phyloP scores from a whole-genome alignment of 495 filamentous ascomycete species.

The Penicillium soppii region DNA sequence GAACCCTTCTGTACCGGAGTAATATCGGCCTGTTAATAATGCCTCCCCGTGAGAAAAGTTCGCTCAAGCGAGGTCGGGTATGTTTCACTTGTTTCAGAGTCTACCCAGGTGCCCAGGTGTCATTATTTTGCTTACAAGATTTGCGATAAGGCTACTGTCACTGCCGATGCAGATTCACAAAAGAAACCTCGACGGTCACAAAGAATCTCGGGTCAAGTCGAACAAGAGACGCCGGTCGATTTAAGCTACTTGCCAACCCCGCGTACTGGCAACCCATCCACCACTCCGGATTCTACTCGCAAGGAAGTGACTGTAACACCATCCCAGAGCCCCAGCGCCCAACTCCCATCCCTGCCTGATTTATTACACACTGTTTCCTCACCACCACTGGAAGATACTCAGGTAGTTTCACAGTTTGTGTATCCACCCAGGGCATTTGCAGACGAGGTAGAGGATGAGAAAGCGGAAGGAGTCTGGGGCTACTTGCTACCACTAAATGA shows the following conservation, averaged over 20 bases:
- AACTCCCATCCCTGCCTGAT: constrained; percentile 53
- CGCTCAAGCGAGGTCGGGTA: constrained; percentile 54
- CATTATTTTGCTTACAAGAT: constrained; percentile 17
- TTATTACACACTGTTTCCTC: constrained; percentile 68
- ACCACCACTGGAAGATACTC: constrained; percentile 58
- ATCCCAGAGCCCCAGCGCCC: constrained; percentile 60
- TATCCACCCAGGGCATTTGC: constrained; percentile 72
- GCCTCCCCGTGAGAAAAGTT: constrained; percentile 53
- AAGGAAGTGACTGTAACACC: constrained; percentile 75
- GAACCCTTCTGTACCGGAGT: constrained; percentile 2
- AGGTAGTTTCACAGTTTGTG: constrained; percentile 74
- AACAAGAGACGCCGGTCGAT: constrained; percentile 58
- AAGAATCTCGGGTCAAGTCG: constrained; percentile 52
- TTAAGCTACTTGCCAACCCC: constrained; percentile 80
- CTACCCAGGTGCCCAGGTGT: too few relatives aligned
- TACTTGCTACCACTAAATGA: constrained; percentile 83
- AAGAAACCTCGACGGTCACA: constrained; percentile 56
- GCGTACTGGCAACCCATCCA: constrained; percentile 66
- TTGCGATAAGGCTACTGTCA: constrained; percentile 35
- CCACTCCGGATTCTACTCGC: constrained; percentile 57
- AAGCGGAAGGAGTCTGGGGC: constrained; percentile 89
- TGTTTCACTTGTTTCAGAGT: constrained; percentile 1
- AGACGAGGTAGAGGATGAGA: constrained; percentile 77
- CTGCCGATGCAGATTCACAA: constrained; percentile 36
- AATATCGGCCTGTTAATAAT: constrained; percentile 29